Evolutionary conservation across 148 eudicot genomes (phyloP).

Genomic region (Simmondsia chinensis): DNA sequence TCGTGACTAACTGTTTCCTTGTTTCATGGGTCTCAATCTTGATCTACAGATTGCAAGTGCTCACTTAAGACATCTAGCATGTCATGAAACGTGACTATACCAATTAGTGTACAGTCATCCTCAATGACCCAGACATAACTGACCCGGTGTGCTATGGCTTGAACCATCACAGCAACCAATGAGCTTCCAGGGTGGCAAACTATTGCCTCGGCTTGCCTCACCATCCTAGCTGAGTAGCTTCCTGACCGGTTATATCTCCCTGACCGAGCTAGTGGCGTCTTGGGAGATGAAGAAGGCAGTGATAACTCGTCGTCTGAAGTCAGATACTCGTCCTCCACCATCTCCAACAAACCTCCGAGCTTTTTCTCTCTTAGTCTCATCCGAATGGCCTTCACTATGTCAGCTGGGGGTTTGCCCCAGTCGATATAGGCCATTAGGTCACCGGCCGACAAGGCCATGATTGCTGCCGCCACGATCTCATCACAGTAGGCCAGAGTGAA

Average conservation of each 20-base stretch:
- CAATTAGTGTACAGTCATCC: slow-evolving; percentile 42
- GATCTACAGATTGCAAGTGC: slow-evolving; percentile 36
- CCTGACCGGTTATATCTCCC: slow-evolving; percentile 33
- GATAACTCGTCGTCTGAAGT: slow-evolving; percentile 38
- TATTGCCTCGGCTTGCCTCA: slow-evolving; percentile 49
- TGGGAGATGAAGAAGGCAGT: slow-evolving; percentile 4
- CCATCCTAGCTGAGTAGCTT: slow-evolving; percentile 57
- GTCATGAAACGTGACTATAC: slow-evolving; percentile 61
- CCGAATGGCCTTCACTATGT: slow-evolving; percentile 41
- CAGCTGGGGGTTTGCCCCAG: slow-evolving; percentile 71
- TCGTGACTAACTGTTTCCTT: too few species aligned
- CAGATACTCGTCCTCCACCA: slow-evolving; percentile 25
- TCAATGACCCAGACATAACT: slow-evolving; percentile 87
- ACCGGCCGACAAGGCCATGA: slow-evolving; percentile 56
- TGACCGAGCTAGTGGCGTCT: slow-evolving; percentile 1
- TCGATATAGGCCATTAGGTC: slow-evolving; percentile 86
- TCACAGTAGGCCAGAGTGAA: slow-evolving; percentile 45
- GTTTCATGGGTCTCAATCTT: too few species aligned
- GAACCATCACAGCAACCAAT: slow-evolving; percentile 82
- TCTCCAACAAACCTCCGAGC: slow-evolving; percentile 39
- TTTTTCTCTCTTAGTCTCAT: slow-evolving; percentile 43
- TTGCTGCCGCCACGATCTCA: slow-evolving; percentile 48
- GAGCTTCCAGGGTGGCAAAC: slow-evolving; percentile 75
- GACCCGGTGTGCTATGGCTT: slow-evolving; percentile 74
- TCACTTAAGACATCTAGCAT: slow-evolving; percentile 55